A percentile compares a stretch with the other conserved stretches of the same genome.
Conservation (phyloP, 495 filamentous ascomycete genomes). For the Talaromyces liani region DNA sequence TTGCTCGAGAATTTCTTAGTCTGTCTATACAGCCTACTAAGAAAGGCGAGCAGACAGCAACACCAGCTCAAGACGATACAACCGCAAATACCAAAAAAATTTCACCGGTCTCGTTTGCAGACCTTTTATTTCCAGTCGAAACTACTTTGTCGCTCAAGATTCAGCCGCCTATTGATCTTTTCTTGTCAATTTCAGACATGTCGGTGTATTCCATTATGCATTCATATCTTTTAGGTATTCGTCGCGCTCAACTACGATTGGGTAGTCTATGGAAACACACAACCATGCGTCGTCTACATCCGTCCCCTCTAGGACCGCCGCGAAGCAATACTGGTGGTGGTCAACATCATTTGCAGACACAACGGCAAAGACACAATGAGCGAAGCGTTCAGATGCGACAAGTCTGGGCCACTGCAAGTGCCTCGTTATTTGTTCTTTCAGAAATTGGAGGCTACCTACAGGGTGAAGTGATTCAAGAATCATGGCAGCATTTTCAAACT, state of each 20-base stretch:
- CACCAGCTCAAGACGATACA: constrained; percentile 32
- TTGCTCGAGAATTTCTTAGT: constrained; percentile 67
- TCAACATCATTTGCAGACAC: constrained; percentile 42
- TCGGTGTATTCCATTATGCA: constrained; percentile 74
- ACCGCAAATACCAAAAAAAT: constrained; percentile 19
- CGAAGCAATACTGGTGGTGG: constrained; percentile 53
- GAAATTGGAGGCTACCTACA: constrained; percentile 84
- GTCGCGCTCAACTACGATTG: constrained; percentile 73
- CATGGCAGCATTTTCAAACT: constrained; percentile 56
- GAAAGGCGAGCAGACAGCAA: constrained; percentile 17
- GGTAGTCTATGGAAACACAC: constrained; percentile 80
- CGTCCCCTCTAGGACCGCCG: constrained; percentile 57
- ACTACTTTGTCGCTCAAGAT: constrained; percentile 65
- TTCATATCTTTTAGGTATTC: constrained; percentile 76
- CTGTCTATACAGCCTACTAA: constrained; percentile 45
- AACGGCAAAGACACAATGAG: constrained; percentile 50
- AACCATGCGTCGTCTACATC: constrained; percentile 65
- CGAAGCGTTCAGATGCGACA: constrained; percentile 61
- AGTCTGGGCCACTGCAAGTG: constrained; percentile 79
- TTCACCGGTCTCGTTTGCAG: constrained; percentile 53
- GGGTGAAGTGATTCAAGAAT: constrained; percentile 75
- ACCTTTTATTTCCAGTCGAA: constrained; percentile 73
- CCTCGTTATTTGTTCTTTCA: constrained; percentile 78
- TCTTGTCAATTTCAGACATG: constrained; percentile 68
- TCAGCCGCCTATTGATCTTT: constrained; percentile 76